phyloP scores from a whole-genome alignment of 2,329 filamentous ascomycete species.

The Neoscytalidium dimidiatum region DNA sequence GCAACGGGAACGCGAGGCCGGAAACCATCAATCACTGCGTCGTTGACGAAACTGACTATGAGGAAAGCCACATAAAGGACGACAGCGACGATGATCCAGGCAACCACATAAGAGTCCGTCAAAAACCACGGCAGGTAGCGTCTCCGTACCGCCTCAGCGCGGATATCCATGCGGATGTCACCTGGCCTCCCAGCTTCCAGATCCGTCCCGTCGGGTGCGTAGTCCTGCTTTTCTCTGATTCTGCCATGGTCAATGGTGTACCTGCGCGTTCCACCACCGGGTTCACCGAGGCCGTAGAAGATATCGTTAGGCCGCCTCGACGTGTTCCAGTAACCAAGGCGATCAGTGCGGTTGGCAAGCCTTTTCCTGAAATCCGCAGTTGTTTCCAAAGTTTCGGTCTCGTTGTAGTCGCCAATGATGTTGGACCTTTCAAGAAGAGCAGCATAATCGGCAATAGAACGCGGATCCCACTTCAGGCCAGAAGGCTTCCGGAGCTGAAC shows the following conservation, averaged over 20 bases:
- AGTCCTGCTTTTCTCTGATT: slow-evolving; percentile 44
- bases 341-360: slow-evolving; percentile 61
- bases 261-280: slow-evolving; percentile 52
- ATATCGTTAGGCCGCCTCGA: slow-evolving; percentile 64
- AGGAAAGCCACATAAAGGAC: slow-evolving; percentile 56
- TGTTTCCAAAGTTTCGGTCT: slow-evolving; percentile 62
- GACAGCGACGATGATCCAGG: slow-evolving; percentile 56
- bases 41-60: slow-evolving; percentile 74
- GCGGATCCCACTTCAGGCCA: slow-evolving; percentile 81
- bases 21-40: slow-evolving; percentile 69
- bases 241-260: slow-evolving; percentile 54
- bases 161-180: slow-evolving; percentile 54
- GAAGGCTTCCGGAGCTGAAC: slow-evolving; percentile 68
- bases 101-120: slow-evolving; percentile 64
- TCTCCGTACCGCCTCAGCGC: slow-evolving; percentile 57
- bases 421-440: slow-evolving; percentile 80
- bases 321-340: slow-evolving; percentile 84
- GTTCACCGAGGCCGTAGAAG: slow-evolving; percentile 79
- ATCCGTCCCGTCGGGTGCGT: slow-evolving; percentile 32
- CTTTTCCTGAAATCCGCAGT: slow-evolving; percentile 58
- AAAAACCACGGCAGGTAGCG: slow-evolving; percentile 79
- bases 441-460: slow-evolving; percentile 78
- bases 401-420: slow-evolving; percentile 69
- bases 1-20: slow-evolving; percentile 64
- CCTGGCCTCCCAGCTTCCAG: slow-evolving; percentile 32